phyloP scores from a whole-genome alignment of 257 asterid genomes.

The Nicotiana knightiana region DNA sequence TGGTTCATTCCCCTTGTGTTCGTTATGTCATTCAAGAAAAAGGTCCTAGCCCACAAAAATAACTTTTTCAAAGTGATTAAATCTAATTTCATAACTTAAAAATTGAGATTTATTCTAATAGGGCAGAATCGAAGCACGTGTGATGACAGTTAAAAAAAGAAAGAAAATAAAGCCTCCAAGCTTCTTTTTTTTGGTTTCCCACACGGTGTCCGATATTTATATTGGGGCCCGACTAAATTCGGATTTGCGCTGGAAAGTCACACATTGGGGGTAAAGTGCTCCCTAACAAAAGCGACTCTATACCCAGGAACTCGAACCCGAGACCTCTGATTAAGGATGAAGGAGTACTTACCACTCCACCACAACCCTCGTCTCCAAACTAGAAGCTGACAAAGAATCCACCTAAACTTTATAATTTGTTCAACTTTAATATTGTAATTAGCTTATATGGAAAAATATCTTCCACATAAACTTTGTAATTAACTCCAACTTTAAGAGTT shows the following conservation, averaged over 20 bases:
- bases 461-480: not conserved
- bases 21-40: not conserved
- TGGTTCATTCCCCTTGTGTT: not conserved
- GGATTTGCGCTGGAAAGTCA: no score
- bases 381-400: slow-evolving; percentile 5
- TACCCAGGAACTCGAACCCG: no score
- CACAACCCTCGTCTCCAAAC: not conserved
- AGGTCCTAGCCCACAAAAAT: not conserved
- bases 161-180: no score
- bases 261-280: no score
- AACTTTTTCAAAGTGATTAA: not conserved
- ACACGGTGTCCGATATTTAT: no score
- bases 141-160: not conserved
- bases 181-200: no score
- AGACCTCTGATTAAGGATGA: no score
- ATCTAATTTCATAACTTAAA: not conserved
- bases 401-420: not conserved
- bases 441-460: not conserved
- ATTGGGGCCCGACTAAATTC: no score
- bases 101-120: not conserved
- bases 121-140: not conserved
- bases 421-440: not conserved
- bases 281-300: no score
- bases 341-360: no score
- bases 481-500: not conserved